Base-by-base conservation (phyloP, 371 early-diverging fungal species). In the Dinochytrium kinnereticum region DNA sequence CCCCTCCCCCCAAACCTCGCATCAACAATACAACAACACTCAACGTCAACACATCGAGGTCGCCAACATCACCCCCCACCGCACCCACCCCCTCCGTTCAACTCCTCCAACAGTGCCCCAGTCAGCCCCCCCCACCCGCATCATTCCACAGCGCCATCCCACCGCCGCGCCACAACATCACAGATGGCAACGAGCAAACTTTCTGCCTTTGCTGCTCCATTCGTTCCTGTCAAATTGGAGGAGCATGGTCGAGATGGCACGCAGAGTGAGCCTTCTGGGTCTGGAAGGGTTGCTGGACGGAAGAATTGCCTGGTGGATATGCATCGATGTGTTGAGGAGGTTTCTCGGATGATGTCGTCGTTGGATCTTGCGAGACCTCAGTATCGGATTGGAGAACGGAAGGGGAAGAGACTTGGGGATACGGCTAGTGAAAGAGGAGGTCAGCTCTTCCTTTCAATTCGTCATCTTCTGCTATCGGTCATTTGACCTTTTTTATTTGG, bases 241-340 rank as follows among this genome's bases (percentile, higher is more conserved):
- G 61, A 61, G 3, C n/a, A n/a, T n/a, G n/a, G n/a, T n/a, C n/a
- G n/a, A n/a, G 61, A 61, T 36, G 61, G 61, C 3, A 61, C 61
- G 5, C 61, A 34, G 17, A 61, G 61, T 37, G 61, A 61, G 26
- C 61, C 61, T 61, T 24, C 61, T 7, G 36, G 36, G 10, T 24
- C 61, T 61, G 61, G 61, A 24, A 61, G 61, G 36, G 10, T 17
- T 34, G 30, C 61, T 31, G 37, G 34, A 21, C 28, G 61, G 17
- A 61, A 61, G 37, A 26, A 10, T 28, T 33, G 3, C 36, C 31
- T 37, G 61, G 61, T 7, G 36, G 36, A 34, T 7, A 13, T 24
- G 44, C 44, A 44, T 44, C 34, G 36, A 10, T 5, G 24, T 30
- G 61, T 2, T 61, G 61, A 61, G 30, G 30, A 3, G 34, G 10